These are phyloP conservation scores for Phytophthora melonis DNA, from an alignment of 352 stramenopile species.

Conservation along the genomic window DNA sequence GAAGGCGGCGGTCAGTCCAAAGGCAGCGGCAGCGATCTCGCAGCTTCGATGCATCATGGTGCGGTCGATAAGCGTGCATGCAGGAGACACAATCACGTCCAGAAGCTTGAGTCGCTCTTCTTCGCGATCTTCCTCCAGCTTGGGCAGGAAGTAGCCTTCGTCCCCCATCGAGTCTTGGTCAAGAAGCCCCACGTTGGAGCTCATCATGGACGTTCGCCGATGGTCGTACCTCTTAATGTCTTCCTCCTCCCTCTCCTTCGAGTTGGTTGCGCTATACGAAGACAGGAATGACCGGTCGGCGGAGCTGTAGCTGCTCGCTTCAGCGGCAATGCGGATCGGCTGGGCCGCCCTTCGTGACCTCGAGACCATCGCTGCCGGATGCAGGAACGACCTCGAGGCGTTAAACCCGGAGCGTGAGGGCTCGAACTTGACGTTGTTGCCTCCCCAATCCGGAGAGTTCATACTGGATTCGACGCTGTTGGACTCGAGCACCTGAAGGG, in stretches of 20 bases:
- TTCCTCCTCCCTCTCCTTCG: slow-evolving; percentile 44
- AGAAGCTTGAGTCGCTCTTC: slow-evolving; percentile 58
- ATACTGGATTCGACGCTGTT: slow-evolving; percentile 42
- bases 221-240: slow-evolving; percentile 33
- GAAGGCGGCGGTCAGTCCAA: slow-evolving; percentile 57
- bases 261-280: slow-evolving; percentile 14
- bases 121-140: slow-evolving; percentile 51
- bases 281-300: slow-evolving; percentile 33
- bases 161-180: slow-evolving; percentile 54
- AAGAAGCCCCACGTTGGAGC: slow-evolving; percentile 54
- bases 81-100: slow-evolving; percentile 60
- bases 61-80: slow-evolving; percentile 67
- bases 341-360: slow-evolving; percentile 24
- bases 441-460: slow-evolving; percentile 16
- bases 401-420: slow-evolving; percentile 23
- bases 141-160: slow-evolving; percentile 54
- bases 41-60: slow-evolving; percentile 68
- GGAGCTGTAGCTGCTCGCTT: slow-evolving; percentile 59
- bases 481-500: slow-evolving; percentile 20
- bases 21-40: slow-evolving; percentile 51
- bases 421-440: slow-evolving; percentile 9
- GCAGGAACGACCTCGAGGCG: slow-evolving; percentile 60
- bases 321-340: slow-evolving; percentile 45
- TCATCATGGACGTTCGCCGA: slow-evolving; percentile 66
- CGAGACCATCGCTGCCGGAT: slow-evolving; percentile 44